Evolutionary conservation across 75 land plant genomes (phyloP).

Genomic region (Sequoia sempervirens): DNA sequence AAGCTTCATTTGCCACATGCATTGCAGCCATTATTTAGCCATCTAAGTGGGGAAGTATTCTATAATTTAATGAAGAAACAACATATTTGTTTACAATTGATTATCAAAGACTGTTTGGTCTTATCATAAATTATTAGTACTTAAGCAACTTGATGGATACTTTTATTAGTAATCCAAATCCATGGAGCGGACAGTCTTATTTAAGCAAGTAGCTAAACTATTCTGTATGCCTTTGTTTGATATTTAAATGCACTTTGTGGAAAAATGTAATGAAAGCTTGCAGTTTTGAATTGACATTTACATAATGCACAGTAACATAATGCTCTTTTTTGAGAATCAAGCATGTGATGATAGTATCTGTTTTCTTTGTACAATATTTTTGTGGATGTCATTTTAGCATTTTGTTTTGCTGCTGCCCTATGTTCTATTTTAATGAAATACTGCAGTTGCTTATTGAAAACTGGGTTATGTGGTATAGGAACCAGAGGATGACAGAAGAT

Average conservation of each 20-base stretch:
- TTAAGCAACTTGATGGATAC: neutral
- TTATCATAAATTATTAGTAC: neutral
- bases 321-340: neutral
- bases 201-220: neutral
- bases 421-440: neutral
- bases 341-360: neutral
- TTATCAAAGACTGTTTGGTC: neutral
- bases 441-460: neutral
- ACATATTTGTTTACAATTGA: neutral
- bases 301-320: neutral
- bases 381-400: no score
- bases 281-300: neutral
- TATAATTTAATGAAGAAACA: neutral
- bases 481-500: constrained; percentile 97
- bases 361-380: no score
- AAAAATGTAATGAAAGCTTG: neutral
- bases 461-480: constrained; percentile 33
- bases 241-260: neutral
- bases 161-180: neutral
- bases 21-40: neutral
- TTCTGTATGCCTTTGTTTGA: neutral
- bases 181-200: neutral
- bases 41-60: neutral
- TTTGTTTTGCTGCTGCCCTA: no score
- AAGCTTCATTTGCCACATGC: neutral